Evolutionary conservation across 2,329 filamentous ascomycete species (phyloP).

Genomic region (Domatiomyces globalis): DNA sequence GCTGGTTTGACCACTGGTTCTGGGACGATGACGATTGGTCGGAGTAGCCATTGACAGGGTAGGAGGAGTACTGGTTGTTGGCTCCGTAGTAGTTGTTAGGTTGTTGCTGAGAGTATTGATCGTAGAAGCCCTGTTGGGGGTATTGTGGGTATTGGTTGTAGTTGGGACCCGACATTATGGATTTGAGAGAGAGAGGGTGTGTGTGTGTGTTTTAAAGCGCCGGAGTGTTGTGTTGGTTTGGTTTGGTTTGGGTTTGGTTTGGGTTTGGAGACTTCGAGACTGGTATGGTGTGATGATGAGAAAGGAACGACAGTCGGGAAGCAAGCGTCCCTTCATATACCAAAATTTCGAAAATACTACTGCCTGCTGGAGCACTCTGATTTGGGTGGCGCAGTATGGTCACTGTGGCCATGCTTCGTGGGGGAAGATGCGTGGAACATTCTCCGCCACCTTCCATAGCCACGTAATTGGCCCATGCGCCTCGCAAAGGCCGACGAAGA

Average conservation of each 20-base stretch:
- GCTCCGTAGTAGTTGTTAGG: constrained; percentile 1
- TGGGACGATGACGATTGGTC: background rate
- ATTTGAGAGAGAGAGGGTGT: background rate
- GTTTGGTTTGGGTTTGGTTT: background rate
- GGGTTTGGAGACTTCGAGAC: background rate
- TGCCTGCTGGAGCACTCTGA: background rate
- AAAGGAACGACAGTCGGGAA: background rate
- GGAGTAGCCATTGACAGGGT: background rate
- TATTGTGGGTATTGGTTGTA: constrained; percentile 3
- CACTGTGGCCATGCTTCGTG: too few relatives aligned
- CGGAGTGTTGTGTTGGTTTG: background rate
- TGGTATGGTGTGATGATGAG: constrained; percentile 1
- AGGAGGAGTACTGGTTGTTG: background rate
- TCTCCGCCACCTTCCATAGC: background rate
- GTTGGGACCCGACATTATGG: constrained; percentile 7
- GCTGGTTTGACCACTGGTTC: background rate
- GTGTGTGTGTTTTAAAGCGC: background rate
- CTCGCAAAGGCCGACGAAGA: background rate
- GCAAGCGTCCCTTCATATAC: background rate
- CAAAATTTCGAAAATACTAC: background rate
- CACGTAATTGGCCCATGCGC: background rate
- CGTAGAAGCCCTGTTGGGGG: background rate
- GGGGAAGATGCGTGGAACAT: background rate
- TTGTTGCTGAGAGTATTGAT: background rate
- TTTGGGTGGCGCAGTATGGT: background rate